These are phyloP conservation scores for Aspergillus cristatus DNA, from an alignment of 495 filamentous ascomycete genomes.

Conservation along the genomic window DNA sequence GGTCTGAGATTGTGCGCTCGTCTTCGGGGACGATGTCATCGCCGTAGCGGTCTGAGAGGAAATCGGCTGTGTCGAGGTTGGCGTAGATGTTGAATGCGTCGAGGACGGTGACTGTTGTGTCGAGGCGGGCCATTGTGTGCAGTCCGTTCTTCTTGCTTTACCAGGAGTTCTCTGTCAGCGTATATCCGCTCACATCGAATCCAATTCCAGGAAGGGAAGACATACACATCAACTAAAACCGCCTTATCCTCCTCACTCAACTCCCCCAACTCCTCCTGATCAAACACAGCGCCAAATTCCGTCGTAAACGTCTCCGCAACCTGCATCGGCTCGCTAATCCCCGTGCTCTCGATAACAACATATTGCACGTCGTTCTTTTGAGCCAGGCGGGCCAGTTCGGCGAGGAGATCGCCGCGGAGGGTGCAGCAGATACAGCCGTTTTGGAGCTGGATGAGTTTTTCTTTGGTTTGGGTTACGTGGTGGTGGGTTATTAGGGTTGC, in stretches of 20 bases:
- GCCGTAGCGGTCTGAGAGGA: conserved; percentile 42
- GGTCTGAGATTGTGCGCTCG: conserved; percentile 50
- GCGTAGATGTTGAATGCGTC: conserved; percentile 50
- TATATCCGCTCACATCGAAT: too few relatives aligned
- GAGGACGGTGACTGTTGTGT: conserved; percentile 50
- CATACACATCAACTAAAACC: conserved; percentile 32
- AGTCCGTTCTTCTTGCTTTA: conserved; percentile 40
- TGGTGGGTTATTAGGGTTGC: conserved; percentile 44
- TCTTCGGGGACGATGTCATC: conserved; percentile 42
- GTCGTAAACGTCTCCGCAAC: conserved; percentile 52
- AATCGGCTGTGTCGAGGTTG: conserved; percentile 49
- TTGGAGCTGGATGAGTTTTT: conserved; percentile 51
- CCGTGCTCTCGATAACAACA: conserved; percentile 51
- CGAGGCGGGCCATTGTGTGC: conserved; percentile 44
- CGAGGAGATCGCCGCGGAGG: conserved; percentile 46
- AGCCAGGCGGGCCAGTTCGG: conserved; percentile 43
- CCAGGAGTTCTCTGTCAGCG: conserved; percentile 2
- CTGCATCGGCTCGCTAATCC: conserved; percentile 55
- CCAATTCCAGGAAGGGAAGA: background rate
- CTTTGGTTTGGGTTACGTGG: conserved; percentile 40
- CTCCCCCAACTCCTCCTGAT: conserved; percentile 21
- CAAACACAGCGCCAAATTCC: conserved; percentile 41
- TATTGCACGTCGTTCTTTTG: conserved; percentile 44
- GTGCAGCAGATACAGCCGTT: conserved; percentile 58
- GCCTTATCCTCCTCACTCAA: conserved; percentile 25